These are phyloP conservation scores for Cystofilobasidium bisporidii DNA, from an alignment of 768 basidiomycete genomes.

Conservation along the genomic window DNA sequence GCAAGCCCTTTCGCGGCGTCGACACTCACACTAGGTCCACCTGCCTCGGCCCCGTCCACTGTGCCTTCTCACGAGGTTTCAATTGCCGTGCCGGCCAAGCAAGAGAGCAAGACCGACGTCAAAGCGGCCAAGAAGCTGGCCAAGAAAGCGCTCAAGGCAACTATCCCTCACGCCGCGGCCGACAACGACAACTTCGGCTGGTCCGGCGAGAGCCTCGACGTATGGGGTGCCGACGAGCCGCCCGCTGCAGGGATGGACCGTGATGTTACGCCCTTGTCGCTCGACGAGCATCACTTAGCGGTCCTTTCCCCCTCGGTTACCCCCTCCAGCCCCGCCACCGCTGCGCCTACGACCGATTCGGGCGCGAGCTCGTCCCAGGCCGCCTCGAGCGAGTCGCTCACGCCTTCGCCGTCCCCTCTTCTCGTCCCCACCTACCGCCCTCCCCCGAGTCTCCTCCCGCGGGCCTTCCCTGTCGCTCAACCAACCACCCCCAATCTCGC, in stretches of 20 bases:
- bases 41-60: not conserved
- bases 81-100: conserved; percentile 8
- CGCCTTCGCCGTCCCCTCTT: conserved; percentile 7
- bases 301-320: not conserved
- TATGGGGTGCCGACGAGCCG: not conserved
- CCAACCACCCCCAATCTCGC: not conserved
- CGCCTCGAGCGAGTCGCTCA: not conserved
- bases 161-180: not conserved
- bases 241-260: not conserved
- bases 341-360: not conserved
- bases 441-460: conserved; percentile 15
- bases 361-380: not conserved
- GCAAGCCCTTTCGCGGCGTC: not conserved
- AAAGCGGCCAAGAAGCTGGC: conserved; percentile 10
- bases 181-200: not conserved
- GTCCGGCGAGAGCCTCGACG: conserved; percentile 7
- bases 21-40: not conserved
- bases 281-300: not conserved
- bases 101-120: conserved; percentile 8
- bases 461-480: not conserved
- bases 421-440: conserved; percentile 20
- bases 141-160: conserved; percentile 9
- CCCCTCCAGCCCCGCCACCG: not conserved
- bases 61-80: not conserved
- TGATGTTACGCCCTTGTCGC: not conserved